Evolutionary conservation across 495 filamentous ascomycete species (phyloP).

Genomic region (Penicillium ochrochloron): DNA sequence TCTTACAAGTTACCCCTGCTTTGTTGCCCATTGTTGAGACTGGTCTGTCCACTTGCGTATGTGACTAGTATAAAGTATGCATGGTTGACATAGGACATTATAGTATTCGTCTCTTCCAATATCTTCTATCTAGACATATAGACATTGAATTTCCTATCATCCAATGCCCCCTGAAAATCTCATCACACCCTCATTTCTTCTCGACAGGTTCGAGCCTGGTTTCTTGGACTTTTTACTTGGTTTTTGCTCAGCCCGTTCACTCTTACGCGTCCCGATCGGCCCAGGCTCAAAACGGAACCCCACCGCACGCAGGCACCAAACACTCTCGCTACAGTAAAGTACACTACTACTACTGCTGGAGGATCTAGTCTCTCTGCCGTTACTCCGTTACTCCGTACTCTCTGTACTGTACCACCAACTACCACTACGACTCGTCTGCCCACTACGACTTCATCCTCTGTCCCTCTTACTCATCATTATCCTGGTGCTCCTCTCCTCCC

Average conservation of each 20-base stretch:
- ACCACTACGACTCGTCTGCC: background rate
- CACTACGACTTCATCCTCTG: slow-evolving; percentile 11
- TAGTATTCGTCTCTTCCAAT: background rate
- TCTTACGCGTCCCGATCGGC: slow-evolving; percentile 40
- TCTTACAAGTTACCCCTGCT: background rate
- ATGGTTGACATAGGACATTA: background rate
- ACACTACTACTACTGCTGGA: no score
- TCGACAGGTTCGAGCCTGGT: background rate
- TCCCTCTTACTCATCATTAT: slow-evolving; percentile 10
- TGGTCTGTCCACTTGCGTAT: background rate
- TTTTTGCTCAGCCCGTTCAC: slow-evolving; percentile 17
- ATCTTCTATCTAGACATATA: background rate
- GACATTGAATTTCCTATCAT: background rate
- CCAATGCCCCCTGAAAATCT: background rate
- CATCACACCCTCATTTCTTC: background rate
- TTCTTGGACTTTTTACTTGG: background rate
- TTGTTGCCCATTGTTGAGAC: background rate
- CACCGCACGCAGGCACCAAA: slow-evolving; percentile 41
- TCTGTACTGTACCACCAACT: no score
- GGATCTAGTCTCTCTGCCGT: no score
- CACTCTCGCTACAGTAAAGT: slow-evolving; percentile 8
- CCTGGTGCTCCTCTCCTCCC: background rate
- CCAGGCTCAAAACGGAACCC: slow-evolving; percentile 40
- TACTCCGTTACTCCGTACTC: no score
- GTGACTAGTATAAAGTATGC: background rate